Conservation (phyloP, 2,329 filamentous ascomycete genomes). For the Aureobasidium namibiae region DNA sequence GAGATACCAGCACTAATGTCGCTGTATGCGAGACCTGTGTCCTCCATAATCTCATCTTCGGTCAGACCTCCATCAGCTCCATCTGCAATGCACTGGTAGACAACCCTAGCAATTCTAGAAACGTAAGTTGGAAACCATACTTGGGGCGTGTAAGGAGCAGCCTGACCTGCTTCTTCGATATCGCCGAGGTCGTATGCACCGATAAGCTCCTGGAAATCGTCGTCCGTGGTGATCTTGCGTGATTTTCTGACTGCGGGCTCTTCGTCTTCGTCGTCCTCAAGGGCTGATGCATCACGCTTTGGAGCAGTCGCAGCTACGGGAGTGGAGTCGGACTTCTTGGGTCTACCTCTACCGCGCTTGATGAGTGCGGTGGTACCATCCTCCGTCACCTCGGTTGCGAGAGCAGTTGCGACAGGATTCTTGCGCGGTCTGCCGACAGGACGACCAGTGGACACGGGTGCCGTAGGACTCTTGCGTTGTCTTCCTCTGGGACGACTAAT, state of each 20-base stretch:
- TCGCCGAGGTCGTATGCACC: background rate
- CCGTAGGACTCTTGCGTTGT: no score
- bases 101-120: background rate
- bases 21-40: background rate
- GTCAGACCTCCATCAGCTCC: background rate
- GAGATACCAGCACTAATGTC: background rate
- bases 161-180: background rate
- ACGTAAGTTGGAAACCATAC: slow-evolving; percentile 7
- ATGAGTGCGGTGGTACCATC: background rate
- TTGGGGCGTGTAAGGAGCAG: background rate
- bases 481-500: background rate
- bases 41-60: background rate
- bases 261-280: background rate
- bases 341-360: background rate
- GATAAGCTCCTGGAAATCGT: background rate
- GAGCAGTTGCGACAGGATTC: background rate
- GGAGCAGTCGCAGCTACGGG: background rate
- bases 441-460: background rate
- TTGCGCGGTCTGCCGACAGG: background rate
- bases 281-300: background rate
- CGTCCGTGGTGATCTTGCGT: background rate
- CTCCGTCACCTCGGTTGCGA: background rate
- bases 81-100: background rate
- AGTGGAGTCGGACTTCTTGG: background rate
- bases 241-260: background rate